A percentile compares a stretch with the other conserved stretches of the same genome.
Evolutionary conservation across 2,329 filamentous ascomycete genomes (phyloP).

Genomic region (Ophiostoma quercus): DNA sequence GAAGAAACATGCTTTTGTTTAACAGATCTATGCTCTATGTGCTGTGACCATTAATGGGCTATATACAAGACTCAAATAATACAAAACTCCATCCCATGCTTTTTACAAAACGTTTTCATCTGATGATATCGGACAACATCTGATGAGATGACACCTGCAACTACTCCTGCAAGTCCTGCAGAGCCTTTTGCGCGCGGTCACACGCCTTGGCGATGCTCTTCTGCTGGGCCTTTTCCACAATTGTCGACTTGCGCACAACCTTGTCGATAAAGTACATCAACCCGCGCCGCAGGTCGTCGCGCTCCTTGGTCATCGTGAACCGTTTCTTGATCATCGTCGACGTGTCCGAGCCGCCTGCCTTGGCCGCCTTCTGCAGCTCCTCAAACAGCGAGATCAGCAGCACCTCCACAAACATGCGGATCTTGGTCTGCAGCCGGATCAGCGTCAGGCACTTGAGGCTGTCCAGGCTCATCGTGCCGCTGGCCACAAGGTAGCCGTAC

Average conservation of each 20-base stretch:
- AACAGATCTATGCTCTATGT: constrained; percentile 1
- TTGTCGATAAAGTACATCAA: constrained; percentile 76
- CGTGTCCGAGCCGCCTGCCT: constrained; percentile 38
- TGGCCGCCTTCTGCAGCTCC: constrained; percentile 49
- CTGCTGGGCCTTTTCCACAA: constrained; percentile 46
- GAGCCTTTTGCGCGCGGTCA: constrained; percentile 38
- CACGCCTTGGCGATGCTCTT: constrained; percentile 46
- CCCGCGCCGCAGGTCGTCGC: constrained; percentile 64
- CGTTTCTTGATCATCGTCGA: constrained; percentile 50
- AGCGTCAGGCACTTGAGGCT: constrained; percentile 70
- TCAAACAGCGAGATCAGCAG: constrained; percentile 71
- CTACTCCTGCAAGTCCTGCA: constrained; percentile 29
- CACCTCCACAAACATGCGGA: constrained; percentile 72
- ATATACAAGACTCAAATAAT: background rate
- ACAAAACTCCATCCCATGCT: background rate
- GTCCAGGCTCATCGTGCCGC: constrained; percentile 43
- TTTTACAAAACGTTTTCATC: background rate
- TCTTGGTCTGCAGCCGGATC: constrained; percentile 68
- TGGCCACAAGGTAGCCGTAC: constrained; percentile 48
- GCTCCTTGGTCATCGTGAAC: constrained; percentile 59
- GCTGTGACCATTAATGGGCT: background rate
- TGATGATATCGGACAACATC: background rate
- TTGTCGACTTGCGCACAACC: constrained; percentile 61
- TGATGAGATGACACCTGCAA: background rate
- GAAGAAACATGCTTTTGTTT: background rate